Conservation (phyloP, 345 rosid species). For the Geranium brycei region DNA sequence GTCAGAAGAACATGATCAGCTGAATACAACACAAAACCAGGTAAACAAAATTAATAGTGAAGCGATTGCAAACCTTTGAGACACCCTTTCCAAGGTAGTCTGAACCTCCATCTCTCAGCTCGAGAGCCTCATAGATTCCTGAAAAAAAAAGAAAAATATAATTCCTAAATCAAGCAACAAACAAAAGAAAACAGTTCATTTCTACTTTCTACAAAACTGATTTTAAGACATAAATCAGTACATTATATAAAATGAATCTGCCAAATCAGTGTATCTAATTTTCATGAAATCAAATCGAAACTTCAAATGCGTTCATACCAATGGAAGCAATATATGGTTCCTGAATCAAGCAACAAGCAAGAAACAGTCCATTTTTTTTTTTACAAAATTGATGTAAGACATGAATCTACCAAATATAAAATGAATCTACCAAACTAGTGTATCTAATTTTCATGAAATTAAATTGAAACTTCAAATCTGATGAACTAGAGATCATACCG, state of each 20-base stretch:
- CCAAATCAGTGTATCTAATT: no score
- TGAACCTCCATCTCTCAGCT: constrained; percentile 88
- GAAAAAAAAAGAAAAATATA: not conserved
- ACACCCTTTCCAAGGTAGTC: constrained; percentile 98
- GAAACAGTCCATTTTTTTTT: not conserved
- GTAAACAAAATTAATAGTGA: not conserved
- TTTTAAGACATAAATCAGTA: no score
- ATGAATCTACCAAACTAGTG: no score
- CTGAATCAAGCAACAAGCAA: not conserved
- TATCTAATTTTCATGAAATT: no score
- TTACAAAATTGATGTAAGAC: no score
- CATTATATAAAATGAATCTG: no score
- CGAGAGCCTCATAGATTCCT: constrained; percentile 94
- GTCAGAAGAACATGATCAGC: not conserved
- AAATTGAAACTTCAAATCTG: not conserved
- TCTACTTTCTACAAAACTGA: no score
- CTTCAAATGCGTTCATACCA: constrained; percentile 28
- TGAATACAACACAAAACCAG: not conserved
- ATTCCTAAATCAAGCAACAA: not conserved
- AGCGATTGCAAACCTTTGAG: constrained; percentile 35
- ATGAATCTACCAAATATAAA: no score
- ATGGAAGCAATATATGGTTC: constrained; percentile 44
- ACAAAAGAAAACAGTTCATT: not conserved
- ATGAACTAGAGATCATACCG: constrained; percentile 26
- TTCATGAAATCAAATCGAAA: no score